These are phyloP conservation scores for Backusella tuberculispora DNA, from an alignment of 192 early-diverging fungal genomes.

Conservation along the genomic window DNA sequence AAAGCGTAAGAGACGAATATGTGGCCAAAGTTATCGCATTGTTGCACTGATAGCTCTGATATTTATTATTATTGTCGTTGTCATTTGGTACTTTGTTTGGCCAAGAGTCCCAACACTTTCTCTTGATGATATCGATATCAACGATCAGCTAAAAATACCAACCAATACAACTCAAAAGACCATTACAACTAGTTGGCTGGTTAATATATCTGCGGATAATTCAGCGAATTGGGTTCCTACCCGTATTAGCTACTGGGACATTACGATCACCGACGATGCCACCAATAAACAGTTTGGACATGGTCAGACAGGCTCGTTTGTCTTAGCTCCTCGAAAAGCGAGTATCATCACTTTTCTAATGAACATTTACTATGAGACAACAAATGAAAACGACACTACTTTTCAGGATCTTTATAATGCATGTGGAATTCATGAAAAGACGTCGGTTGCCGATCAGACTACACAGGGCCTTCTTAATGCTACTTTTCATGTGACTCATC, in stretches of 20 bases:
- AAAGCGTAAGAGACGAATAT: conserved; percentile 5
- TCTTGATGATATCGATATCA: conserved; percentile 15
- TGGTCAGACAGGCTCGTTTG: conserved; percentile 14
- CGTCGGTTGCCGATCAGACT: not conserved
- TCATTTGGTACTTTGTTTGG: conserved; percentile 36
- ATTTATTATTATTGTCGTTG: not conserved
- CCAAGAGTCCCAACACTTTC: conserved; percentile 19
- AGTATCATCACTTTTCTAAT: conserved; percentile 12
- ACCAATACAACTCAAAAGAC: conserved; percentile 8
- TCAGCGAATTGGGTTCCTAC: conserved; percentile 36
- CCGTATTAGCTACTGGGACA: conserved; percentile 20
- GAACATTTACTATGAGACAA: conserved; percentile 22
- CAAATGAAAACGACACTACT: conserved; percentile 19
- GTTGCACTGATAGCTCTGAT: not conserved
- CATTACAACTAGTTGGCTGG: conserved; percentile 24
- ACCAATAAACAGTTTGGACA: conserved; percentile 23
- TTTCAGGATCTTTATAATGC: conserved; percentile 33
- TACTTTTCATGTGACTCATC: conserved; percentile 17
- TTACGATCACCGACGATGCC: conserved; percentile 21
- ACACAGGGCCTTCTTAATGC: conserved; percentile 19
- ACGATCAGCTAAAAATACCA: not conserved
- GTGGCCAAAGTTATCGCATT: not conserved
- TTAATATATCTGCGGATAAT: conserved; percentile 37
- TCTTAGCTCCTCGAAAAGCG: conserved; percentile 10
- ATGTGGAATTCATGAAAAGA: conserved; percentile 27